Percentiles rank a stretch among this genome's conserved stretches.
Conservation (phyloP, 1,139 yeast species). For the Pichia sp. region DNA sequence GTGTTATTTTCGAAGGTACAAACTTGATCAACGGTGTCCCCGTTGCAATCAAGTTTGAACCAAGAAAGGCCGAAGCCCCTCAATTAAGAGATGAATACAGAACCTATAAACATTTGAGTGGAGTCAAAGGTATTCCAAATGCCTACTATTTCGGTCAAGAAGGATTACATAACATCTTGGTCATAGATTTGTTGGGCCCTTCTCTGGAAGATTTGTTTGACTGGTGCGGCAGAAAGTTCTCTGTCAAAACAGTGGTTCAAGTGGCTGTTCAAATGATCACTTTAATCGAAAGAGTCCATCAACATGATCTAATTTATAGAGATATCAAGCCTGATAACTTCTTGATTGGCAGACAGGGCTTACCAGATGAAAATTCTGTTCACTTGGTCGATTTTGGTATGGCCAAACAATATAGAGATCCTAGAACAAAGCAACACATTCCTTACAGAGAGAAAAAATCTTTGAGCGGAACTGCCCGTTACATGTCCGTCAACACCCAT, state of each 20-base stretch:
- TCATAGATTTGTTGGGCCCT: conserved; percentile 91
- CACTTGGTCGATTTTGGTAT: conserved; percentile 59
- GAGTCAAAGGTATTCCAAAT: conserved; percentile 62
- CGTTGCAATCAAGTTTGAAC: conserved; percentile 78
- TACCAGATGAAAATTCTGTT: conserved; percentile 47
- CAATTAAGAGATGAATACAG: conserved; percentile 75
- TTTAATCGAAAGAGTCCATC: conserved; percentile 82
- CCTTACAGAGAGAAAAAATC: conserved; percentile 77
- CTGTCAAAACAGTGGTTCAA: conserved; percentile 83
- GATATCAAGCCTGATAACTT: conserved; percentile 97
- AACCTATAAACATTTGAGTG: conserved; percentile 61
- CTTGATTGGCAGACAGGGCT: conserved; percentile 66
- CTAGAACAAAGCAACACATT: conserved; percentile 54
- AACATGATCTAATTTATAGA: conserved; percentile 83
- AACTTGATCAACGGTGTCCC: conserved; percentile 70
- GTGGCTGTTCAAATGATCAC: conserved; percentile 90
- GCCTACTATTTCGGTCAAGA: conserved; percentile 93
- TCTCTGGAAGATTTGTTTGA: conserved; percentile 93
- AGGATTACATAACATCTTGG: conserved; percentile 89
- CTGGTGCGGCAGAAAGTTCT: conserved; percentile 93
- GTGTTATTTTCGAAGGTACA: conserved; percentile 76
- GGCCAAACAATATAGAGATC: conserved; percentile 66
- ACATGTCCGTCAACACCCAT: conserved; percentile 97
- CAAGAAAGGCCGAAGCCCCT: conserved; percentile 79
- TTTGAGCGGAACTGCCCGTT: conserved; percentile 93